Base-by-base conservation (phyloP, 306 rosid genomes). In the Albizia julibrissin region DNA sequence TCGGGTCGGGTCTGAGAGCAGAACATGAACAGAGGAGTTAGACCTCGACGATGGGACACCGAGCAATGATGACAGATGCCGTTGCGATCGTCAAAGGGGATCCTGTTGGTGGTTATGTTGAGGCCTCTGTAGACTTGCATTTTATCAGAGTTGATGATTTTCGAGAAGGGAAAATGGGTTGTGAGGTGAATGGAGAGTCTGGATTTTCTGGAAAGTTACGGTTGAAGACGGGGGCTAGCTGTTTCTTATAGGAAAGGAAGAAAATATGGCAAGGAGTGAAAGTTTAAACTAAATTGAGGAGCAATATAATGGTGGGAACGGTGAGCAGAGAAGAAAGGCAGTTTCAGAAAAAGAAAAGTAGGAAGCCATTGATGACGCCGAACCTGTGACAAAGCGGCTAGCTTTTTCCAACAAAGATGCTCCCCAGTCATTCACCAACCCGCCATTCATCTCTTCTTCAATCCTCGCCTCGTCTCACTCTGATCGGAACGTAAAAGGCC, bases 11-110 rank as follows among this genome's bases (percentile, higher is more conserved):
- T 89, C 86, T 0, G 74, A 87, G 0, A 95, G 80, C 1, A 93
- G 87, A 0, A 97, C 84, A 75, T 91, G 97, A 8, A 95, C 83
- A 86, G 89, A 91, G 27, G 98, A 92, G 90, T 93, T 95, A n/a
- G 98, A 93, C 3, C 98, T 98, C 99, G n/a, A 95, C 50, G 67
- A 95, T 46, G 16, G 99, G 99, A 15, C 89, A 66, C 97, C 99
- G 61, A 93, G 88, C 31, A 95, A 44, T 95, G 94, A 78, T 95
- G 98, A 4, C 89, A 88, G 39, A 95, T 84, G 26, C 85, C 89
- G 37, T 43, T 84, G 12, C 98, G 90, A 8, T 91, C 89, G 22
- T 73, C 37, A 21, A 79, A 8, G 1, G 96, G 90, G 80, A 93
- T 89, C 93, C 93, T 95, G 86, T 95, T 95, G 85, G 98, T 93